A percentile compares a stretch with the other conserved stretches of the same genome.
These are phyloP conservation scores for Monilinia polystroma DNA, from an alignment of 2,329 filamentous ascomycete species.

Conservation along the genomic window DNA sequence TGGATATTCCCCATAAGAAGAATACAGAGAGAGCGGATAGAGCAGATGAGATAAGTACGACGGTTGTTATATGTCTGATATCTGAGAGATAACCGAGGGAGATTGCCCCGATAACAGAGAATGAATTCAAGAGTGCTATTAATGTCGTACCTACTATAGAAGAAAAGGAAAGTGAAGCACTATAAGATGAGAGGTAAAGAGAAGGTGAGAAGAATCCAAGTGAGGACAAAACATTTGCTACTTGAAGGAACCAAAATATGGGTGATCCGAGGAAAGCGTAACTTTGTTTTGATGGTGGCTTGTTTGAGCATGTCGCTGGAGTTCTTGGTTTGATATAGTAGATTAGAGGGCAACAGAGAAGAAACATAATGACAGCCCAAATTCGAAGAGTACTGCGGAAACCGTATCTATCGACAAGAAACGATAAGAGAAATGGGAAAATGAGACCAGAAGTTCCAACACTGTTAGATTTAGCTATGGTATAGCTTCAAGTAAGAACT, in stretches of 20 bases:
- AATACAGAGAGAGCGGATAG: slow-evolving; percentile 51
- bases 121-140: slow-evolving; percentile 49
- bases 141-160: slow-evolving; percentile 48
- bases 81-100: slow-evolving; percentile 46
- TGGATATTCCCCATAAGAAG: slow-evolving; percentile 55
- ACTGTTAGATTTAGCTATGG: slow-evolving; percentile 13
- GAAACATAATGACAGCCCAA: slow-evolving; percentile 43
- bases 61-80: slow-evolving; percentile 44
- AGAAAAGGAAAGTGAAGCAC: slow-evolving; percentile 44
- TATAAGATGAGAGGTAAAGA: slow-evolving; percentile 53
- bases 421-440: slow-evolving; percentile 43
- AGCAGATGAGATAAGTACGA: slow-evolving; percentile 51
- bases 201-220: slow-evolving; percentile 56
- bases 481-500: background rate
- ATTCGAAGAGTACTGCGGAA: slow-evolving; percentile 43
- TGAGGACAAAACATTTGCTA: slow-evolving; percentile 53
- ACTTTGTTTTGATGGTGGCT: slow-evolving; percentile 12
- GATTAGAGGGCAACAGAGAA: slow-evolving; percentile 48
- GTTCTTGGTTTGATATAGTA: slow-evolving; percentile 57
- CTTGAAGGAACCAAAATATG: slow-evolving; percentile 50
- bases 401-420: slow-evolving; percentile 45
- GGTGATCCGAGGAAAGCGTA: slow-evolving; percentile 46
- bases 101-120: slow-evolving; percentile 47
- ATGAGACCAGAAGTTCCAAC: slow-evolving; percentile 32
- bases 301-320: slow-evolving; percentile 37